These are phyloP conservation scores for Fusarium redolens DNA, from an alignment of 2,329 filamentous ascomycete species.

Conservation along the genomic window DNA sequence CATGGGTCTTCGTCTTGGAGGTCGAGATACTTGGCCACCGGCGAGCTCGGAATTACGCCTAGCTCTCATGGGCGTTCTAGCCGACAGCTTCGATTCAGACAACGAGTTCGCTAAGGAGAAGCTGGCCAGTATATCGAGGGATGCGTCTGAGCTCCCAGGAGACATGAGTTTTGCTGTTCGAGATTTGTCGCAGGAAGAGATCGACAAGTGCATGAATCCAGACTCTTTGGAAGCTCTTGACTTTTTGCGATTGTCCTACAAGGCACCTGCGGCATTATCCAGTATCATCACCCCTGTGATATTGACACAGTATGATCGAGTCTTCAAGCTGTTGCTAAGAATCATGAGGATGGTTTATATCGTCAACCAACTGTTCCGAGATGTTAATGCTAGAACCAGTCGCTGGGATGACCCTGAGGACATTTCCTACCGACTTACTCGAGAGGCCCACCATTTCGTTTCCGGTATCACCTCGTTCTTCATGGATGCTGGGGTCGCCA, in stretches of 20 bases:
- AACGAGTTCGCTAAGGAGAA: slow-evolving; percentile 34
- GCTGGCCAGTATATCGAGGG: slow-evolving; percentile 46
- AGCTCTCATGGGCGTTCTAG: slow-evolving; percentile 85
- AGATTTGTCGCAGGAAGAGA: slow-evolving; percentile 80
- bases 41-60: slow-evolving; percentile 93
- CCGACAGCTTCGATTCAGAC: slow-evolving; percentile 72
- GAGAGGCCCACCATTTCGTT: slow-evolving; percentile 85
- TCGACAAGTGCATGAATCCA: slow-evolving; percentile 84
- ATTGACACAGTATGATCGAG: slow-evolving; percentile 82
- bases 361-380: slow-evolving; percentile 71
- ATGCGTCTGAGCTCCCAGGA: slow-evolving; percentile 66
- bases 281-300: slow-evolving; percentile 77
- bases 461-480: slow-evolving; percentile 79
- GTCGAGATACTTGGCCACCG: slow-evolving; percentile 88
- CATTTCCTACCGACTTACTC: slow-evolving; percentile 69
- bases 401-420: slow-evolving; percentile 53
- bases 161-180: slow-evolving; percentile 86
- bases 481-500: slow-evolving; percentile 79
- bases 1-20: slow-evolving; percentile 87
- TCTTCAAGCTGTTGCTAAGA: slow-evolving; percentile 84
- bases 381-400: slow-evolving; percentile 58
- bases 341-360: slow-evolving; percentile 83
- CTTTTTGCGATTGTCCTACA: slow-evolving; percentile 89
- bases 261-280: slow-evolving; percentile 76
- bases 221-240: slow-evolving; percentile 89